These are phyloP conservation scores for Gentiana dahurica DNA, from an alignment of 257 asterid genomes.

Conservation along the genomic window DNA sequence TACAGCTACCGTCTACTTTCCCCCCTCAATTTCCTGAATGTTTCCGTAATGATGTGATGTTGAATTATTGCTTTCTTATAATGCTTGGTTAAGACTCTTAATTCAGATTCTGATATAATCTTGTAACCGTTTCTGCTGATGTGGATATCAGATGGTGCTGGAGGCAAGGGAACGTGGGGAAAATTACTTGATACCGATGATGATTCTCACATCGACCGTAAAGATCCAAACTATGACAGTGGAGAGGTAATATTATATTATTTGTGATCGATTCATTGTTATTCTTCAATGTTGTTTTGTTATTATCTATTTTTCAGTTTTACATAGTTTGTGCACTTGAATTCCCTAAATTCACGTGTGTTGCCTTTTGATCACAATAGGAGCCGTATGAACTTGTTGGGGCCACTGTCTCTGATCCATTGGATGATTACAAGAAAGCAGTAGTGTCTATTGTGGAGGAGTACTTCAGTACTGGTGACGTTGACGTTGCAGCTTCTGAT, in stretches of 20 bases:
- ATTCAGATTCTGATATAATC: too few relatives aligned
- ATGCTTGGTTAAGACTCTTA: too few relatives aligned
- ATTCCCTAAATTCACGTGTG: neutral
- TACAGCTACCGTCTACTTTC: too few relatives aligned
- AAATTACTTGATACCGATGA: constrained; percentile 78
- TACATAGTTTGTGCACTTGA: too few relatives aligned
- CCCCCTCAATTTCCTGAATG: too few relatives aligned
- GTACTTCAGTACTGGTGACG: constrained; percentile 85
- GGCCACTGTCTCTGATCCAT: constrained; percentile 49
- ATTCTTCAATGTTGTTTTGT: neutral
- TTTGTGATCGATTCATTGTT: neutral
- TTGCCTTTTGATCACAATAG: constrained; percentile 24
- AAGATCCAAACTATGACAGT: constrained; percentile 96
- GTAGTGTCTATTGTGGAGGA: constrained; percentile 84
- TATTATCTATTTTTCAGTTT: too few relatives aligned
- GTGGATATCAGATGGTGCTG: constrained; percentile 81
- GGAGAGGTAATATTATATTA: constrained; percentile 57
- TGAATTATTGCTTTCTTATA: too few relatives aligned
- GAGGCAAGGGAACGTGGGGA: constrained; percentile 99
- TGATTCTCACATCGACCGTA: constrained; percentile 51
- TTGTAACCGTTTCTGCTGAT: neutral
- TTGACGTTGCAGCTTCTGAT: constrained; percentile 76
- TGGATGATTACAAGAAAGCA: constrained; percentile 71
- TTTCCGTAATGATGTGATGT: too few relatives aligned
- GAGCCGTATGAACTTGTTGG: constrained; percentile 94